Conservation (phyloP, 2,329 filamentous ascomycete species). For the Onygenales sp. region DNA sequence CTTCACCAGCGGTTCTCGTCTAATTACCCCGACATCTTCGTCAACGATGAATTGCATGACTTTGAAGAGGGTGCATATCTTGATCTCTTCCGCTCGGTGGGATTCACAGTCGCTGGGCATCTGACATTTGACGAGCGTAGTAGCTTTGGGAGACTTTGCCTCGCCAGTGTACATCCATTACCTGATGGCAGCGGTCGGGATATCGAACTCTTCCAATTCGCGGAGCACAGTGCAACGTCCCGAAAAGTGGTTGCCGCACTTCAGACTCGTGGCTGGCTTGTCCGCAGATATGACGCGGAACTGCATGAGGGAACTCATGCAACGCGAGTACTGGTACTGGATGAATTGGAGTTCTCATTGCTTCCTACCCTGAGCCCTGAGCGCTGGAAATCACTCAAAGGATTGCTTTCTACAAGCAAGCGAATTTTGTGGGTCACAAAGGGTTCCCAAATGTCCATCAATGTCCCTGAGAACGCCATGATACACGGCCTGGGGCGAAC, state of each 20-base stretch:
- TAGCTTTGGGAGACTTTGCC: background rate
- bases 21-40: background rate
- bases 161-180: background rate
- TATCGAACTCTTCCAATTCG: background rate
- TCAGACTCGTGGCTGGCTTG: background rate
- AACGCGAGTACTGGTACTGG: background rate
- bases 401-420: background rate
- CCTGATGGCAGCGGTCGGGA: background rate
- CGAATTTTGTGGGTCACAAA: constrained; percentile 6
- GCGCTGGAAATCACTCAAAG: background rate
- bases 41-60: background rate
- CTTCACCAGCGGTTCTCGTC: background rate
- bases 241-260: background rate
- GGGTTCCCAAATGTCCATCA: constrained; percentile 2
- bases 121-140: background rate
- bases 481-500: constrained; percentile 6
- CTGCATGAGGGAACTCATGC: background rate
- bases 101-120: background rate
- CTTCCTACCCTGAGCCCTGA: background rate
- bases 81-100: background rate
- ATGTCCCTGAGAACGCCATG: constrained; percentile 2
- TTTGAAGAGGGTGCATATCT: background rate
- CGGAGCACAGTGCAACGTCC: background rate
- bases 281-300: background rate
- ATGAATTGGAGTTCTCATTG: background rate